These are phyloP conservation scores for Pochonia chlamydosporia DNA, from an alignment of 2,329 filamentous ascomycete genomes.

Conservation along the genomic window DNA sequence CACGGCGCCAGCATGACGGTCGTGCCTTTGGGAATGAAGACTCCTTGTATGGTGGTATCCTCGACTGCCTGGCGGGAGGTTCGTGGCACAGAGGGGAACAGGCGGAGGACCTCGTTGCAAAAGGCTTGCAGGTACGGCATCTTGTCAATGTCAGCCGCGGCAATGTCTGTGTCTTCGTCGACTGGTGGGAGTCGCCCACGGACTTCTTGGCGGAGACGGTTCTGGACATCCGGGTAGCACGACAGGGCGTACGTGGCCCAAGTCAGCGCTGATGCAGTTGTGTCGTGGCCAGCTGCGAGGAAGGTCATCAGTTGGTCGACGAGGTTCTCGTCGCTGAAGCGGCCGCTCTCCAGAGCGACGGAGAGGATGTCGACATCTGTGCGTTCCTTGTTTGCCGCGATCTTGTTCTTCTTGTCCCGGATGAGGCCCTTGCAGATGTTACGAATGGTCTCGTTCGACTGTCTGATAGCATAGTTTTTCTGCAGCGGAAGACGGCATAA, in stretches of 20 bases:
- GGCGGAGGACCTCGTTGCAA: constrained; percentile 69
- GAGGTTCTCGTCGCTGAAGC: constrained; percentile 73
- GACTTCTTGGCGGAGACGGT: constrained; percentile 62
- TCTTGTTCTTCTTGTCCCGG: constrained; percentile 55
- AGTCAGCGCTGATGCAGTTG: constrained; percentile 68
- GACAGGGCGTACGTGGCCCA: constrained; percentile 70
- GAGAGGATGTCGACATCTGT: constrained; percentile 69
- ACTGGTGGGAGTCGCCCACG: constrained; percentile 51
- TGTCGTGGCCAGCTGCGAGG: constrained; percentile 76
- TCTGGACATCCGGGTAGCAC: constrained; percentile 58
- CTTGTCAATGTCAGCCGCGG: constrained; percentile 54
- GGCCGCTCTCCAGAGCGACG: constrained; percentile 70
- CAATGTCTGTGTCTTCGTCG: constrained; percentile 29
- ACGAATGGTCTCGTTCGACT: constrained; percentile 55
- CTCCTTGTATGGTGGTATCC: constrained; percentile 60
- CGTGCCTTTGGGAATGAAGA: constrained; percentile 65
- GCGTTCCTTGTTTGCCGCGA: constrained; percentile 38
- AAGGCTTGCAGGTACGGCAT: constrained; percentile 78
- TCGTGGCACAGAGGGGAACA: constrained; percentile 64
- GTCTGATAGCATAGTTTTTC: constrained; percentile 59
- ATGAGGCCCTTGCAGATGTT: constrained; percentile 64
- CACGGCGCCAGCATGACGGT: constrained; percentile 57
- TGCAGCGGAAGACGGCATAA: constrained; percentile 60
- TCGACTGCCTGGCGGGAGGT: constrained; percentile 61
- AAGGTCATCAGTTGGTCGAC: constrained; percentile 89